Base-by-base conservation (phyloP, 2,329 filamentous ascomycete species). In the Fusarium sp. region DNA sequence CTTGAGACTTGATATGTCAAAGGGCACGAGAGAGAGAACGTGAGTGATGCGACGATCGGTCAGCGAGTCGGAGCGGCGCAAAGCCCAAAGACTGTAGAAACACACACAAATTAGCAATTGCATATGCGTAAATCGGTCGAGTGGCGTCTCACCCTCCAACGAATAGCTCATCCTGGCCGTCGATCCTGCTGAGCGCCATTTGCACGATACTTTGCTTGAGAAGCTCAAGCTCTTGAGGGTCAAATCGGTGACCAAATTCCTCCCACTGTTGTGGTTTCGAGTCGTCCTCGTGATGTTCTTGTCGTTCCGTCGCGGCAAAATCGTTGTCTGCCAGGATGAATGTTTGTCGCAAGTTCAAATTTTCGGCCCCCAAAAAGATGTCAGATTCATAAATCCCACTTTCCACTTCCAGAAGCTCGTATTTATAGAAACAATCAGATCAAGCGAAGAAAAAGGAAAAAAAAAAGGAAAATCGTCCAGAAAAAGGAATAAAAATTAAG, bases 41-140 rank as follows among this genome's bases (percentile, higher is more conserved):
- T 98, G 94, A 4, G 94, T 97, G 78, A 99, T 93, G 71, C 90
- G 89, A 71, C 89, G 88, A 68, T 91, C 87, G 69, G 87, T 82
- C 50, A 98, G 85, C 37, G 90, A 86, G 56, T 90, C 86, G 65
- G 90, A 90, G 66, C 92, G 90, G 63, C 90, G 89, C 68, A 98
- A 83, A 43, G 91, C 89, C 82, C 94, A 94, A 69, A 97, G 87
- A 61, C 94, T n/a, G 37, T 20, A 21, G 25, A 40, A 13, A 30
- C 5, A 28, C 11, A 51, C 34, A 23, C 32, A 34, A 11, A 47
- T 72, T 42, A 75, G 57, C 59, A 13, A 64, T 55, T 25, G 23
- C 41, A 20, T 46, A 16, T 41, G 46, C 27, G 47, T 40, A 28
- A 49, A 47, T 37, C 40, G 59, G 30, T n/a, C 34, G 32, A 47